Base-by-base conservation (phyloP, 1,139 yeast species). In the Diutina rugosa region DNA sequence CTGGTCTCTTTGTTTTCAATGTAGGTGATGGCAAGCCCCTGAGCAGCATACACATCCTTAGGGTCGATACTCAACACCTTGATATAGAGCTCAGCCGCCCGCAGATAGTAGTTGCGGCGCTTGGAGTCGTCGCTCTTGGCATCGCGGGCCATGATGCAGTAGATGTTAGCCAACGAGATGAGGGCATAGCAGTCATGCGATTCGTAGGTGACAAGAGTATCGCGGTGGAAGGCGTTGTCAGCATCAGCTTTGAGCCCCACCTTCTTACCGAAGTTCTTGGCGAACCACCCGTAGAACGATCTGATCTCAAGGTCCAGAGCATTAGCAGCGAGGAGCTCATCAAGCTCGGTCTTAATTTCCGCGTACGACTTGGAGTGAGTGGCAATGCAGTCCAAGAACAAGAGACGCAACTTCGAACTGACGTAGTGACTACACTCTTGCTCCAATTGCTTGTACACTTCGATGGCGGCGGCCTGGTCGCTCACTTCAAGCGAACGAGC, bases 11-110 rank as follows among this genome's bases (percentile, higher is more conserved):
- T 88, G 65, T 87, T 87, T 64, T 91, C 98, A 28, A 96, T 95
- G 69, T 90, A 87, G 10, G 91, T 83, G 57, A 93, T 90, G 1
- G 98, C 99, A 61, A 95, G 78, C 56, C 99, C 99, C 69, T 93
- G 99, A 0, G 99, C 99, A 2, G 98, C 99, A 72, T 86, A 93
- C 1, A 93, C 95, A 67, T 93, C 90, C 62, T 80, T 77, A 6
- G 93, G 81, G 70, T 93, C 99, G 46, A 90, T 74, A 55, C 87
- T 85, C 58, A 95, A 74, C 1, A 90, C 97, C 70, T 93, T 93
- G 63, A 90, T 87, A 68, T 85, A 93, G 57, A 91, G 74, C 69
- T 93, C 97, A 28, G 91, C 87, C 16, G 97, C 97, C 70, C 96
- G 82, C 55, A 85, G 76, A 66, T 87, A 91, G 58, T 90, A 87